phyloP scores from a whole-genome alignment of 2,329 filamentous ascomycete genomes.

The Cercospora brassicicola region DNA sequence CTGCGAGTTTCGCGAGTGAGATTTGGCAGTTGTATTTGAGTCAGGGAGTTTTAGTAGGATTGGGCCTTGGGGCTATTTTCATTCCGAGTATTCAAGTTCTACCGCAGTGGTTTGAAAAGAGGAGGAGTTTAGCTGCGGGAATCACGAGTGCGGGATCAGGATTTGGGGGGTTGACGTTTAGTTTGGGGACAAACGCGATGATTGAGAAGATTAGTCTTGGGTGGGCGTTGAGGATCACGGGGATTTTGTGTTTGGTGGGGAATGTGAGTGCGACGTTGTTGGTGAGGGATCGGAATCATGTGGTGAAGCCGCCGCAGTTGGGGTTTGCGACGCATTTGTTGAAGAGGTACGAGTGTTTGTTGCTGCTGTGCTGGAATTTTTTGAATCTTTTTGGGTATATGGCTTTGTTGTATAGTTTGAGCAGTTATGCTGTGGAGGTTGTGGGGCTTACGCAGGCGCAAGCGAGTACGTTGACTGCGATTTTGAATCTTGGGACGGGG shows the following conservation, averaged over 20 bases:
- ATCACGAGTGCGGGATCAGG: constrained; percentile 45
- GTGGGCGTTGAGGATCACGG: constrained; percentile 48
- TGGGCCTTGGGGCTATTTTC: constrained; percentile 46
- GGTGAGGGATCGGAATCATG: constrained; percentile 39
- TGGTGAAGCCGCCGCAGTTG: constrained; percentile 39
- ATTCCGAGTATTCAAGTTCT: constrained; percentile 43
- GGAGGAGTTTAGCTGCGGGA: constrained; percentile 45
- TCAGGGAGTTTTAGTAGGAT: constrained; percentile 45
- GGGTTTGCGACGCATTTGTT: constrained; percentile 42
- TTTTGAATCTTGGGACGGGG: constrained; percentile 52
- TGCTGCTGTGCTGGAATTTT: constrained; percentile 48
- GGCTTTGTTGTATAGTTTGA: constrained; percentile 49
- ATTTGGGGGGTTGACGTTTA: constrained; percentile 44
- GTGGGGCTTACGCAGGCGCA: constrained; percentile 44
- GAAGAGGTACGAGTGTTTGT: constrained; percentile 38
- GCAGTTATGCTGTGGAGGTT: constrained; percentile 47
- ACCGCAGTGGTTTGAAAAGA: constrained; percentile 46
- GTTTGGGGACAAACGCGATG: constrained; percentile 41
- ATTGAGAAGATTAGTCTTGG: constrained; percentile 39
- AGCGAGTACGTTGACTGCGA: constrained; percentile 44
- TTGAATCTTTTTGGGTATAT: constrained; percentile 52
- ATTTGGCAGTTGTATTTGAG: constrained; percentile 47
- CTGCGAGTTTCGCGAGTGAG: constrained; percentile 41
- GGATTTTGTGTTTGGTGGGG: constrained; percentile 35
- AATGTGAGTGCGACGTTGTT: constrained; percentile 37